Percentiles rank a stretch among this genome's conserved stretches.
Conservation (phyloP, 805 yeast genomes). For the Pichia heedii region DNA sequence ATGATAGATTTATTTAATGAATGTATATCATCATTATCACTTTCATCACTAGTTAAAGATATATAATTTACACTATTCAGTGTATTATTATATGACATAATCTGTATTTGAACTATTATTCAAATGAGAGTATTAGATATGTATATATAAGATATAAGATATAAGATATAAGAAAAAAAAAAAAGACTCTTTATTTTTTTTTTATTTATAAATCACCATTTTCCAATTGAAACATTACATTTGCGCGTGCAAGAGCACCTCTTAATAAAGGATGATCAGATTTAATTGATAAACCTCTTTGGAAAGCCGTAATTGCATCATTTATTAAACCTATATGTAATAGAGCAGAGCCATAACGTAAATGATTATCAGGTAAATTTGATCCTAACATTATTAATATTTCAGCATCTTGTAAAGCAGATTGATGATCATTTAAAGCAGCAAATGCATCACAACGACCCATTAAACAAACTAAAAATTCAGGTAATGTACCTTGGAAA, state of each 20-base stretch:
- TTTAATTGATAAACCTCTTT: conserved; percentile 62
- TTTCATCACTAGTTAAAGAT: conserved; percentile 4
- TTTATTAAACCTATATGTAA: conserved; percentile 53
- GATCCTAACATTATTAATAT: conserved; percentile 51
- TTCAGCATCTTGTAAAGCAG: conserved; percentile 64
- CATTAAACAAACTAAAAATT: conserved; percentile 54
- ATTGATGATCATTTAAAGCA: conserved; percentile 42
- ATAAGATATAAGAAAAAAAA: no score
- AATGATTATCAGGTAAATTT: conserved; percentile 57
- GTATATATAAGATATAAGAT: no score
- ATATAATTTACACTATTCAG: no score
- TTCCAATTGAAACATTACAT: conserved; percentile 41
- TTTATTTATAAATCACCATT: conserved; percentile 46
- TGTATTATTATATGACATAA: no score
- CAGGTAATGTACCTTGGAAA: conserved; percentile 64
- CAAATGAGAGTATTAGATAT: not conserved
- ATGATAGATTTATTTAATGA: no score
- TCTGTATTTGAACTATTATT: not conserved
- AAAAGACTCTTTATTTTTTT: no score
- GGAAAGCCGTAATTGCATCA: conserved; percentile 57
- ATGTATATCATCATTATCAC: not conserved
- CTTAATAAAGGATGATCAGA: conserved; percentile 39
- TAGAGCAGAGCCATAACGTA: conserved; percentile 60
- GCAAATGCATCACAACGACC: conserved; percentile 64
- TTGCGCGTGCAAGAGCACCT: conserved; percentile 40